Evolutionary conservation across 495 filamentous ascomycete species (phyloP).

Genomic region (Apiosordaria backusii): DNA sequence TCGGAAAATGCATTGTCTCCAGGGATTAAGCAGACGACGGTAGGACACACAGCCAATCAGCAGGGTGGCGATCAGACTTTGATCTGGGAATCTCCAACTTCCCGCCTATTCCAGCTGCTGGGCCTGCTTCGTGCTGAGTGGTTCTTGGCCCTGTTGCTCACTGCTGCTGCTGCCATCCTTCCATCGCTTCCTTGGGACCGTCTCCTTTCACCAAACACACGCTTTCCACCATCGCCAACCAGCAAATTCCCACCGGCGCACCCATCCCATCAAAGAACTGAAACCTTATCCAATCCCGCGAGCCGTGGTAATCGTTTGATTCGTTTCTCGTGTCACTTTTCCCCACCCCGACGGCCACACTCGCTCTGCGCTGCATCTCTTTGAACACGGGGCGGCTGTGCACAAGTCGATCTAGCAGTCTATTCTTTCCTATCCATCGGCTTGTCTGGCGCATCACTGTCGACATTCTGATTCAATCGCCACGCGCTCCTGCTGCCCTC

Average conservation of each 20-base stretch:
- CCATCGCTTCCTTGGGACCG: background rate
- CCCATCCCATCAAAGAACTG: background rate
- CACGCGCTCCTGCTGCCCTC: conserved; percentile 13
- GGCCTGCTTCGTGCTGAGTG: conserved; percentile 2
- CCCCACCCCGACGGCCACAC: background rate
- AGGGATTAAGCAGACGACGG: conserved; percentile 23
- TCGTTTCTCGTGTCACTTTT: conserved; percentile 9
- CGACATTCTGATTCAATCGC: conserved; percentile 28
- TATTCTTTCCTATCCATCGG: conserved; percentile 12
- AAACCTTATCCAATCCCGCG: background rate
- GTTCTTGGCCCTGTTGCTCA: conserved; percentile 5
- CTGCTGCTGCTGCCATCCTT: background rate
- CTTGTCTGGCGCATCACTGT: conserved; percentile 26
- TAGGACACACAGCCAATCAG: conserved; percentile 31
- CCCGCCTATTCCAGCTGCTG: conserved; percentile 20
- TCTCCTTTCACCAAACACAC: conserved; percentile 5
- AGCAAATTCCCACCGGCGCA: background rate
- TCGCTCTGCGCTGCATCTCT: conserved; percentile 10
- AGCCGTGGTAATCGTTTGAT: conserved; percentile 11
- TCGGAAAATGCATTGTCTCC: conserved; percentile 18
- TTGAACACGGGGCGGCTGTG: conserved; percentile 28
- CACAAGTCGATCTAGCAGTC: conserved; percentile 9
- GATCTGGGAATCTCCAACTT: conserved; percentile 31
- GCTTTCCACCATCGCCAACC: background rate
- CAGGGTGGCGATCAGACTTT: conserved; percentile 36